Evolutionary conservation across 2,329 filamentous ascomycete genomes (phyloP).

Genomic region (Ceratocystis diversiconidia): DNA sequence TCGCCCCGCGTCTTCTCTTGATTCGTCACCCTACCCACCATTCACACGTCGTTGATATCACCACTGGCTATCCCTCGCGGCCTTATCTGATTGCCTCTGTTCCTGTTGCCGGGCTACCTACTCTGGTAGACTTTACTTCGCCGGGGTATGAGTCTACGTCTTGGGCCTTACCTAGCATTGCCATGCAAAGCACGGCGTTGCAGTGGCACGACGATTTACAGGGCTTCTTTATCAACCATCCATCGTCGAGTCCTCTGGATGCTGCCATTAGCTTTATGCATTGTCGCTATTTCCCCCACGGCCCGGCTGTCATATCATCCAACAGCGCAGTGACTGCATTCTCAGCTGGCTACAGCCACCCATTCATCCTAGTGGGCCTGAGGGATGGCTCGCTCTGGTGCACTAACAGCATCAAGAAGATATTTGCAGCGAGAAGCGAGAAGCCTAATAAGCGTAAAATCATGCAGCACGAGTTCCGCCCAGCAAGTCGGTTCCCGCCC

Average conservation of each 20-base stretch:
- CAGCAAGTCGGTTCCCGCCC: constrained; percentile 23
- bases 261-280: constrained; percentile 40
- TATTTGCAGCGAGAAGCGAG: constrained; percentile 29
- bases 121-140: constrained; percentile 38
- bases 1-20: constrained; percentile 35
- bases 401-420: constrained; percentile 32
- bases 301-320: constrained; percentile 37
- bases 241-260: constrained; percentile 39
- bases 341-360: constrained; percentile 36
- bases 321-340: constrained; percentile 38
- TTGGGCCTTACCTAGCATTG: constrained; percentile 36
- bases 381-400: constrained; percentile 40
- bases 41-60: constrained; percentile 39
- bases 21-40: constrained; percentile 40
- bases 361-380: constrained; percentile 39
- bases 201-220: constrained; percentile 42
- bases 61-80: constrained; percentile 41
- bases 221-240: constrained; percentile 39
- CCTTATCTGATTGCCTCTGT: constrained; percentile 42
- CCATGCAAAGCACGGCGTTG: constrained; percentile 39
- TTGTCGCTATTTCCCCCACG: constrained; percentile 37
- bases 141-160: constrained; percentile 41
- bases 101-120: constrained; percentile 39
- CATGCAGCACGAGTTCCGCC: constrained; percentile 41
- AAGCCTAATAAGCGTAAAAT: constrained; percentile 31